These are phyloP conservation scores for Leccinum ochraceum DNA, from an alignment of 768 basidiomycete genomes.

Conservation along the genomic window DNA sequence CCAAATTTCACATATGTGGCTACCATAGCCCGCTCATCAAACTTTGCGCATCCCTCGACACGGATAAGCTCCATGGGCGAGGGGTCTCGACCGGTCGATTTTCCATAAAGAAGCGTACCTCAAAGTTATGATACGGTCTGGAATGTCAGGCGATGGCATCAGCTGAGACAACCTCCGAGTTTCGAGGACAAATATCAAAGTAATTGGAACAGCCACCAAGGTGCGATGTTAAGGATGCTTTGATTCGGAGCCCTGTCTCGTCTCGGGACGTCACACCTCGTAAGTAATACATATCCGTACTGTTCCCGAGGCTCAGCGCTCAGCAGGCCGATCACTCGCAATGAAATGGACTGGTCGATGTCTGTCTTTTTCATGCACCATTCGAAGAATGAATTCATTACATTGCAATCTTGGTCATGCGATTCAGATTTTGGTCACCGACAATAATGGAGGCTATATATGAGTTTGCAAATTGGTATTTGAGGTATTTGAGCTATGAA, in stretches of 20 bases:
- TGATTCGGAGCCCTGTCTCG: neutral
- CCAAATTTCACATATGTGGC: neutral
- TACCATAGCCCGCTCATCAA: neutral
- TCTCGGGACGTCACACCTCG: neutral
- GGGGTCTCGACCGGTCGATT: conserved; percentile 13
- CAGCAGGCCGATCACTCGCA: neutral
- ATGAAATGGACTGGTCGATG: conserved; percentile 1
- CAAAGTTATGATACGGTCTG: neutral
- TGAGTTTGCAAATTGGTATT: neutral
- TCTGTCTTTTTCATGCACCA: neutral
- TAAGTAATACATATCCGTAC: too few species aligned
- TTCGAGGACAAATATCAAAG: neutral
- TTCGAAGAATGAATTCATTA: neutral
- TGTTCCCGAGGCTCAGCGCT: neutral
- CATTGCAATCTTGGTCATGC: conserved; percentile 8
- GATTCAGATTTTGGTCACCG: conserved; percentile 9
- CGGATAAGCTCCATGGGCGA: conserved; percentile 12
- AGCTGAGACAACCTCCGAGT: neutral
- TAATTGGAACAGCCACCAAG: neutral
- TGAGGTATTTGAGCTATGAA: neutral
- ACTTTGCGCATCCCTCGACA: conserved; percentile 11
- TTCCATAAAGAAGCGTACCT: neutral
- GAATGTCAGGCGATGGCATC: neutral
- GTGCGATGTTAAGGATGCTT: neutral
- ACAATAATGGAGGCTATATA: neutral